A percentile compares a stretch with the other conserved stretches of the same genome.
Evolutionary conservation across 2,329 filamentous ascomycete genomes (phyloP).

Genomic region (Phialocephala subalpina): DNA sequence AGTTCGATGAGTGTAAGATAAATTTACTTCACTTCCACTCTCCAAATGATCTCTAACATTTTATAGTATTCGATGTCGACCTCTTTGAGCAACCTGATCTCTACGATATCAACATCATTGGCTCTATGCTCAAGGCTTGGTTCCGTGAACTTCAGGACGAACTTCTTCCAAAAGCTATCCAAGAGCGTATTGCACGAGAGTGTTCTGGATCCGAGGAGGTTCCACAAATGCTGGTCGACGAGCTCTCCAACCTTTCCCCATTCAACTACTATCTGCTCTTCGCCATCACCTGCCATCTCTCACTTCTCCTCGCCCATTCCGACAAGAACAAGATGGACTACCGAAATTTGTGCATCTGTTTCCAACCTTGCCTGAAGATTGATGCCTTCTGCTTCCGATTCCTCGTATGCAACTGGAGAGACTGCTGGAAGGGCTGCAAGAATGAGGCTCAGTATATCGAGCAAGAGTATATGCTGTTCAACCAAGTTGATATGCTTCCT

Average conservation of each 20-base stretch:
- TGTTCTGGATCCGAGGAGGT: slow-evolving; percentile 82
- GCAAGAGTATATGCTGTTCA: slow-evolving; percentile 69
- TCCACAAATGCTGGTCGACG: slow-evolving; percentile 86
- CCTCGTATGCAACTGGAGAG: slow-evolving; percentile 91
- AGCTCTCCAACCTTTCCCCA: slow-evolving; percentile 91
- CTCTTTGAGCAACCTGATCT: slow-evolving; percentile 87
- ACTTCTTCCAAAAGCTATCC: slow-evolving; percentile 84
- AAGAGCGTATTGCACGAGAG: slow-evolving; percentile 81
- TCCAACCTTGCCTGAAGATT: slow-evolving; percentile 96
- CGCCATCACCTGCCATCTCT: slow-evolving; percentile 95
- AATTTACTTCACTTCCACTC: not conserved
- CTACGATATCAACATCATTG: slow-evolving; percentile 96
- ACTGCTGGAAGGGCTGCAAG: slow-evolving; percentile 96
- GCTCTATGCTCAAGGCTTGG: slow-evolving; percentile 96
- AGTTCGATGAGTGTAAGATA: slow-evolving; percentile 80
- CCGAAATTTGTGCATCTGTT: slow-evolving; percentile 94
- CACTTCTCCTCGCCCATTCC: slow-evolving; percentile 86
- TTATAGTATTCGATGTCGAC: slow-evolving; percentile 83
- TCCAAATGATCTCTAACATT: slow-evolving; percentile 27
- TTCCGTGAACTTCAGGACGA: slow-evolving; percentile 94
- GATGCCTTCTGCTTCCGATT: slow-evolving; percentile 96
- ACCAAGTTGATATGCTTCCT: slow-evolving; percentile 65
- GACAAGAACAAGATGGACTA: slow-evolving; percentile 99
- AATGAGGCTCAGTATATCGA: slow-evolving; percentile 84
- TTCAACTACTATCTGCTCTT: slow-evolving; percentile 99